Evolutionary conservation across 108 stramenopile species (phyloP).

Genomic region (Nitzschia sp.): DNA sequence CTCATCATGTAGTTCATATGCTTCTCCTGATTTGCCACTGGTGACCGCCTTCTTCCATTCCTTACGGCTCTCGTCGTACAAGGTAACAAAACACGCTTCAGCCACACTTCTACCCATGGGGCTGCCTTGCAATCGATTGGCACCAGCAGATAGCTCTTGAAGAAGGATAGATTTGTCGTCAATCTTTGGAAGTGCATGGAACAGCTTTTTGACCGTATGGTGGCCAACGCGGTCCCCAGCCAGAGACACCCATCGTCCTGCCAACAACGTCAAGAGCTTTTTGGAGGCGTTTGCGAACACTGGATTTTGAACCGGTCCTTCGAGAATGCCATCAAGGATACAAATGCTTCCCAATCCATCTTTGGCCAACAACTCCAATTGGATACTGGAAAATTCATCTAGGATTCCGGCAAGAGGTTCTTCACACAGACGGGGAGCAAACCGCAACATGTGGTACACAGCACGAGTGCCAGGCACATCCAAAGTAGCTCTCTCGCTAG

Average conservation of each 20-base stretch:
- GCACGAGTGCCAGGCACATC: slow-evolving; percentile 68
- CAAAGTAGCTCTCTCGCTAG: slow-evolving; percentile 47
- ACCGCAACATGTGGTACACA: slow-evolving; percentile 74
- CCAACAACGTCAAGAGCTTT: slow-evolving; percentile 48
- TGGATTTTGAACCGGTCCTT: slow-evolving; percentile 48
- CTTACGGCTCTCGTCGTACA: slow-evolving; percentile 55
- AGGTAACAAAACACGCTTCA: slow-evolving; percentile 58
- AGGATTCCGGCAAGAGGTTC: slow-evolving; percentile 61
- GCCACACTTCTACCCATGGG: slow-evolving; percentile 75
- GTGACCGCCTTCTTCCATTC: slow-evolving; percentile 33
- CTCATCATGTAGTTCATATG: too few relatives aligned
- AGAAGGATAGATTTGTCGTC: slow-evolving; percentile 65
- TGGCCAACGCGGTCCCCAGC: slow-evolving; percentile 76
- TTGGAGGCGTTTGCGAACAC: slow-evolving; percentile 44
- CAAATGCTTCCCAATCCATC: slow-evolving; percentile 85
- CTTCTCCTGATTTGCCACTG: too few relatives aligned
- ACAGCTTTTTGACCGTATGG: slow-evolving; percentile 77
- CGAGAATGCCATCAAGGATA: slow-evolving; percentile 77
- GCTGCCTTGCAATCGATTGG: slow-evolving; percentile 66
- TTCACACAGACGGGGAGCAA: slow-evolving; percentile 60
- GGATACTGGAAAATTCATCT: slow-evolving; percentile 37
- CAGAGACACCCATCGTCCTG: slow-evolving; percentile 53
- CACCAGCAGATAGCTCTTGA: slow-evolving; percentile 59
- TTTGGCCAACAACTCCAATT: slow-evolving; percentile 58
- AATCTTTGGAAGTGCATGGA: slow-evolving; percentile 52